These are phyloP conservation scores for Podospora pseudopauciseta DNA, from an alignment of 495 filamentous ascomycete species.

Conservation along the genomic window DNA sequence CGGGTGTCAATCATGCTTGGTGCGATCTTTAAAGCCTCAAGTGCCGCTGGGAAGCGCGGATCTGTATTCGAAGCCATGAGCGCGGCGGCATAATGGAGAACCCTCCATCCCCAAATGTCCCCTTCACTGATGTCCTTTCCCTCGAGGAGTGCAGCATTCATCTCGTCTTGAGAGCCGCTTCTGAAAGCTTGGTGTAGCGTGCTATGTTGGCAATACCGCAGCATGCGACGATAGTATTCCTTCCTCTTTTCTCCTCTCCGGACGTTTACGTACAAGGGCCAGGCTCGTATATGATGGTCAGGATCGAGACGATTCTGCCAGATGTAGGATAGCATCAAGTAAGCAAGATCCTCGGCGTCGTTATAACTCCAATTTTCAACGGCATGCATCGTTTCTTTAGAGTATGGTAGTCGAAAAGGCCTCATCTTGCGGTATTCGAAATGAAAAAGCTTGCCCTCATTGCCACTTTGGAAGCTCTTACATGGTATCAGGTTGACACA, in stretches of 20 bases:
- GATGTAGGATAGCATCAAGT: too few species aligned
- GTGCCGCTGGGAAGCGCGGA: background rate
- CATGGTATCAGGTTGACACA: background rate
- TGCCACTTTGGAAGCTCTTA: background rate
- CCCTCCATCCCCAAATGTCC: background rate
- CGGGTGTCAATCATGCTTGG: background rate
- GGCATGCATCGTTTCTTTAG: too few species aligned
- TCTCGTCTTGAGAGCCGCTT: background rate
- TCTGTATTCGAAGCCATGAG: background rate
- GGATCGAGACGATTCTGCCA: too few species aligned
- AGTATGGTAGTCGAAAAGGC: background rate
- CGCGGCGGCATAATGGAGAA: background rate
- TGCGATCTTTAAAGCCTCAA: background rate
- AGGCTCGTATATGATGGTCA: too few species aligned
- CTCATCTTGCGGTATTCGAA: background rate
- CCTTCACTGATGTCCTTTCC: background rate
- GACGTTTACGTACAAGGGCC: too few species aligned
- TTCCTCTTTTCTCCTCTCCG: background rate
- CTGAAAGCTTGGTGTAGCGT: background rate
- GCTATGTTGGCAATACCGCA: background rate
- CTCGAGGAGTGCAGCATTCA: background rate
- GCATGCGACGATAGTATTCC: background rate
- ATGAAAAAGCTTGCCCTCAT: background rate
- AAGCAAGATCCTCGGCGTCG: too few species aligned
- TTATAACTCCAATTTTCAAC: too few species aligned